These are phyloP conservation scores for Pythium brachiatum DNA, from an alignment of 352 stramenopile genomes.

Conservation along the genomic window DNA sequence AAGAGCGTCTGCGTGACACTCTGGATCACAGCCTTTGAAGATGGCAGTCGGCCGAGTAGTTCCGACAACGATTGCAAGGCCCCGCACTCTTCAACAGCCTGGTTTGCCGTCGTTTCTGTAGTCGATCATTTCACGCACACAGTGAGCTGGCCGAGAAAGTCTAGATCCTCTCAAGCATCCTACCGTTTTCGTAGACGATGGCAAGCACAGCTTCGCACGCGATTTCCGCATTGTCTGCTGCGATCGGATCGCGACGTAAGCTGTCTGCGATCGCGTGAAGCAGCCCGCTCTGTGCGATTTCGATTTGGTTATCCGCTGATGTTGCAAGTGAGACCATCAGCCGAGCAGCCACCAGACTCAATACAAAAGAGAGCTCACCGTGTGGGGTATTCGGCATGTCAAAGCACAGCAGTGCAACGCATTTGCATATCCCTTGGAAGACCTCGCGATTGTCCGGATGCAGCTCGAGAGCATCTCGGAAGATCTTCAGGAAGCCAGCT, in stretches of 20 bases:
- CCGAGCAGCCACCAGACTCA: background rate
- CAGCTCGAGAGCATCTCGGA: conserved; percentile 28
- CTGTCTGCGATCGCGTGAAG: conserved; percentile 30
- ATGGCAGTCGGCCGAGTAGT: conserved; percentile 25
- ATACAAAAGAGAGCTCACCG: conserved; percentile 20
- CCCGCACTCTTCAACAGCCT: conserved; percentile 27
- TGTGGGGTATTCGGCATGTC: conserved; percentile 44
- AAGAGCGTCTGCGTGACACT: conserved; percentile 40
- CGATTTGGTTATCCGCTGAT: conserved; percentile 52
- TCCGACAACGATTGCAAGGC: conserved; percentile 28
- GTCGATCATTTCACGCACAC: background rate
- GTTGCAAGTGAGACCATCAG: background rate
- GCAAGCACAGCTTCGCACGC: conserved; percentile 32
- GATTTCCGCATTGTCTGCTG: conserved; percentile 25
- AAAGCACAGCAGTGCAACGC: conserved; percentile 50
- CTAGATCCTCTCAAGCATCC: background rate
- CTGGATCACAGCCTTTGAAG: conserved; percentile 25
- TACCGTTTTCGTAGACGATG: conserved; percentile 50
- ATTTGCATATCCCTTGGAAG: conserved; percentile 38
- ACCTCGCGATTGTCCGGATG: conserved; percentile 27
- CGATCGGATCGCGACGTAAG: conserved; percentile 12
- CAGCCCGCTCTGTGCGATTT: conserved; percentile 36
- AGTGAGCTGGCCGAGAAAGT: background rate
- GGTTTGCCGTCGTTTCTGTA: conserved; percentile 28
- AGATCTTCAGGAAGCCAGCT: conserved; percentile 33